Evolutionary conservation across 2,329 filamentous ascomycete genomes (phyloP).

Genomic region (Aspergillus amoenus): DNA sequence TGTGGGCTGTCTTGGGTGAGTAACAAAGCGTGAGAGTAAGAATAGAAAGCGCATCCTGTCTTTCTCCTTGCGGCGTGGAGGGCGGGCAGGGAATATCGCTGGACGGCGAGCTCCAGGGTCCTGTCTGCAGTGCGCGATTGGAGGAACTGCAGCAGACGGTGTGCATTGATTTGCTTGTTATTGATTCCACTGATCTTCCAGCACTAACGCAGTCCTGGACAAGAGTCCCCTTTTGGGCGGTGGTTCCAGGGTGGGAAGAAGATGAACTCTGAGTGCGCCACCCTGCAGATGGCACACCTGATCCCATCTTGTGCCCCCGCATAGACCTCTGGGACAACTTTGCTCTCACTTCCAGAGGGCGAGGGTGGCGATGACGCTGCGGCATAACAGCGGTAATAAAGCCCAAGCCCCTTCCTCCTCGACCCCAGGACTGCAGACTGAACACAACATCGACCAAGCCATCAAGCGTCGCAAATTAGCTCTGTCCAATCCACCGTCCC

Average conservation of each 20-base stretch:
- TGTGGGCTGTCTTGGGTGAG: no score
- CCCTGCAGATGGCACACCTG: slow-evolving; percentile 5
- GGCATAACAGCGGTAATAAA: background rate
- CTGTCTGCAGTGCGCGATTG: background rate
- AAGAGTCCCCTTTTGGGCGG: background rate
- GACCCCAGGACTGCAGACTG: no score
- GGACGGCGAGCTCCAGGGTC: background rate
- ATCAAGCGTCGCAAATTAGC: no score
- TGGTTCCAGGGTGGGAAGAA: background rate
- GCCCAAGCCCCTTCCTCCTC: background rate
- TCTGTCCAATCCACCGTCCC: no score
- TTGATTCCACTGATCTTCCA: background rate
- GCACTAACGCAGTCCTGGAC: background rate
- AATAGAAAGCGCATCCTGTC: no score
- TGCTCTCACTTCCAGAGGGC: background rate
- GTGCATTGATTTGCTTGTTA: background rate
- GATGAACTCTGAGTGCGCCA: slow-evolving; percentile 7
- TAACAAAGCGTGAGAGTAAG: no score
- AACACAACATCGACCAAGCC: no score
- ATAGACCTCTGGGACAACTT: background rate
- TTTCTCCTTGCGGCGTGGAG: background rate
- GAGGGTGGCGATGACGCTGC: background rate
- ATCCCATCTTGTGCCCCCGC: background rate
- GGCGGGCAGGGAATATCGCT: background rate
- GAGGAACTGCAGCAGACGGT: background rate